phyloP scores from a whole-genome alignment of 805 yeast species.

The Yamadazyma takamatsuzukensis region DNA sequence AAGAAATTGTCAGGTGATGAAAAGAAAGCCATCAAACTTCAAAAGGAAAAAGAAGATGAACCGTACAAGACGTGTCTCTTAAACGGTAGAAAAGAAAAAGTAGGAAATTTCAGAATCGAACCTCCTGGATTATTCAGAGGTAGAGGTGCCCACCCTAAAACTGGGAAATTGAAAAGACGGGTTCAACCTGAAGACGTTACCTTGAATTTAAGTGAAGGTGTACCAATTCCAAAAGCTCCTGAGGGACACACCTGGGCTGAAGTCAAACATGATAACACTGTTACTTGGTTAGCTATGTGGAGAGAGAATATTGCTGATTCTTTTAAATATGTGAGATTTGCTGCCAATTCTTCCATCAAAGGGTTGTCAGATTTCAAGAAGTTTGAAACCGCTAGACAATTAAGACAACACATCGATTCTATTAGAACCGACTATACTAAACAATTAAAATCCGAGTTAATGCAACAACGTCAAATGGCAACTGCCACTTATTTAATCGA shows the following conservation, averaged over 20 bases:
- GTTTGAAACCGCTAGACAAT: conserved; percentile 88
- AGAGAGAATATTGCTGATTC: conserved; percentile 83
- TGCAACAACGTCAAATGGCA: conserved; percentile 88
- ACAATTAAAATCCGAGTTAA: conserved; percentile 66
- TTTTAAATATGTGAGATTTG: conserved; percentile 85
- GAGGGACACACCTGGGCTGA: conserved; percentile 90
- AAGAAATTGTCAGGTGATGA: conserved; percentile 67
- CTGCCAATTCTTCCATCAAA: conserved; percentile 85
- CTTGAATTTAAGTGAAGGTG: conserved; percentile 71
- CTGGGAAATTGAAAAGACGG: conserved; percentile 85
- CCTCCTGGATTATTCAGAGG: conserved; percentile 97
- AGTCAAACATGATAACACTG: conserved; percentile 80
- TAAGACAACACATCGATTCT: conserved; percentile 64
- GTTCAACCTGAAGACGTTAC: conserved; percentile 88
- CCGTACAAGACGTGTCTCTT: conserved; percentile 74
- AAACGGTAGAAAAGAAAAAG: conserved; percentile 86
- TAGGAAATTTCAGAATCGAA: conserved; percentile 91
- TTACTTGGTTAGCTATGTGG: conserved; percentile 97
- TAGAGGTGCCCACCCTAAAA: conserved; percentile 95
- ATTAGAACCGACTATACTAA: conserved; percentile 73
- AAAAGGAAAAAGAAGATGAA: conserved; percentile 74
- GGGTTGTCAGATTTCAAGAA: conserved; percentile 89
- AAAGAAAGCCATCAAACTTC: conserved; percentile 67
- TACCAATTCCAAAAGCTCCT: conserved; percentile 77
- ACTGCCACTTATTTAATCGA: conserved; percentile 92